A percentile compares a stretch with the other conserved stretches of the same genome.
Conservation (phyloP, 140 eudicot genomes). For the Ambrosia hybrid region DNA sequence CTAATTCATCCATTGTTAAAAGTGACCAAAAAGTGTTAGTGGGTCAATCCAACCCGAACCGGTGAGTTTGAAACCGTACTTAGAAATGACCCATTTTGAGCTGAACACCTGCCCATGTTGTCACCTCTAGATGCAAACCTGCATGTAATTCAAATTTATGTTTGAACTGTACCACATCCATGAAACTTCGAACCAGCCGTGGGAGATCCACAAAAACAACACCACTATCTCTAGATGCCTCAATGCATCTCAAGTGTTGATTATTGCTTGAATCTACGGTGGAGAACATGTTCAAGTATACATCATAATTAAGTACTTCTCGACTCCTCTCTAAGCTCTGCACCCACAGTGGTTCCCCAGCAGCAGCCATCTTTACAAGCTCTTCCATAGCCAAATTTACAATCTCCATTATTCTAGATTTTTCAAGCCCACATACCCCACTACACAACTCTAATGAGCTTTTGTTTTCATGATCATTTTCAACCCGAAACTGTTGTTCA, state of each 20-base stretch:
- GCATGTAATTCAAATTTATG: neutral
- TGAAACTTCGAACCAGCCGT: conserved; percentile 63
- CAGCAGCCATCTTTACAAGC: conserved; percentile 68
- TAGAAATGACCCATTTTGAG: neutral
- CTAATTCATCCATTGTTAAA: neutral
- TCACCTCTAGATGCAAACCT: neutral
- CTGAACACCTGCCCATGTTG: neutral
- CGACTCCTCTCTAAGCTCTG: conserved; percentile 82
- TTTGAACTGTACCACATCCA: conserved; percentile 77
- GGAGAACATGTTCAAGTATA: conserved; percentile 60
- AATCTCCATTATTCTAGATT: conserved; percentile 54
- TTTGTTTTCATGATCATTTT: conserved; percentile 62
- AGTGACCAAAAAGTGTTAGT: neutral
- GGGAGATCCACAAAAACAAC: conserved; percentile 66
- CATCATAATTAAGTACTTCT: conserved; percentile 91
- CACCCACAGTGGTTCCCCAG: conserved; percentile 86
- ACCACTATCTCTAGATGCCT: conserved; percentile 83
- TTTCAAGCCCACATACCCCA: conserved; percentile 67
- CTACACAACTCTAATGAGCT: conserved; percentile 67
- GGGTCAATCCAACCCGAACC: neutral
- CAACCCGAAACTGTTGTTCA: conserved; percentile 69
- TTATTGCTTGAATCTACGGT: conserved; percentile 31
- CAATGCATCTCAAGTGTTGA: conserved; percentile 52
- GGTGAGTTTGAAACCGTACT: neutral
- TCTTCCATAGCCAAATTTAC: conserved; percentile 67